Percentiles rank a stretch among this genome's conserved stretches.
Evolutionary conservation across 108 stramenopile genomes (phyloP).

Genomic region (Nitzschia sp.): DNA sequence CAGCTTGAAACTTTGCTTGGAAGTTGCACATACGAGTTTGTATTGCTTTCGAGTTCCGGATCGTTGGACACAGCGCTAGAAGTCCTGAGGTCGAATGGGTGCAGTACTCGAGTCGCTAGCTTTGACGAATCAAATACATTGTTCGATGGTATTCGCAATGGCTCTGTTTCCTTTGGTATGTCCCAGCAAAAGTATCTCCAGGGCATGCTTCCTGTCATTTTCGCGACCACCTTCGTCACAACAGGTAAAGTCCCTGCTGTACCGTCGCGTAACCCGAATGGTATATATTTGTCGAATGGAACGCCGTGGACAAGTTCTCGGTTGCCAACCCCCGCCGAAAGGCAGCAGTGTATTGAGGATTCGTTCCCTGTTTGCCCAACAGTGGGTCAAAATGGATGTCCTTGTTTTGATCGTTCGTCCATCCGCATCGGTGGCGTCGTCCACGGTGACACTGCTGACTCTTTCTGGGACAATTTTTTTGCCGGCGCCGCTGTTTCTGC

Average conservation of each 20-base stretch:
- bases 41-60: slow-evolving; percentile 2
- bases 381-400: neutral
- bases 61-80: neutral
- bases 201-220: slow-evolving; percentile 14
- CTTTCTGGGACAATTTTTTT: slow-evolving; percentile 37
- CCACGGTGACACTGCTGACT: slow-evolving; percentile 25
- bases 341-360: neutral
- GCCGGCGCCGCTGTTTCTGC: slow-evolving; percentile 23
- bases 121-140: neutral
- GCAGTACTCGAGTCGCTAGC: neutral
- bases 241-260: slow-evolving; percentile 4
- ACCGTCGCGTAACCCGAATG: neutral
- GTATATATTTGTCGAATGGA: neutral
- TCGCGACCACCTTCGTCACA: slow-evolving; percentile 32
- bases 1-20: neutral
- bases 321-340: neutral
- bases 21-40: slow-evolving; percentile 17
- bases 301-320: neutral
- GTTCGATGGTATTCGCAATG: slow-evolving; percentile 15
- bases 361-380: neutral
- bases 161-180: slow-evolving; percentile 23
- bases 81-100: neutral
- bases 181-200: slow-evolving; percentile 24
- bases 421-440: slow-evolving; percentile 16
- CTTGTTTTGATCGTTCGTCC: neutral